Evolutionary conservation across 257 asterid species (phyloP).

Genomic region (Forsythia suspensa): DNA sequence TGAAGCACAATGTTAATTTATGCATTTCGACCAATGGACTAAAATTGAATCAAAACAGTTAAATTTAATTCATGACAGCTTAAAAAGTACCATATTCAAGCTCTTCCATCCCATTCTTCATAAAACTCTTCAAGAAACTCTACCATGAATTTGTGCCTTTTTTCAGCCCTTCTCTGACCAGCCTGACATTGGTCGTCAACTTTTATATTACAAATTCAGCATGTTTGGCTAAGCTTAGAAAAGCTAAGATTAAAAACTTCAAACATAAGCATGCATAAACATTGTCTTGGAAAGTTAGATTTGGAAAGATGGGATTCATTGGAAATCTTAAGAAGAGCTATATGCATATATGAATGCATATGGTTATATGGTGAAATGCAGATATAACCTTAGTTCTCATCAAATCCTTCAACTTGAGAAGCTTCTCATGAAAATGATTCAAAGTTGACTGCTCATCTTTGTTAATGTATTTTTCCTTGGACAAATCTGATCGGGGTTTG

Average conservation of each 20-base stretch:
- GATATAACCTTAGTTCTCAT: slow-evolving; percentile 77
- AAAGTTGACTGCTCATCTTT: slow-evolving; percentile 88
- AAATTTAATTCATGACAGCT: background rate
- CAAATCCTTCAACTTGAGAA: slow-evolving; percentile 79
- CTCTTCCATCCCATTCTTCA: slow-evolving; percentile 89
- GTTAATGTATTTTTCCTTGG: slow-evolving; percentile 82
- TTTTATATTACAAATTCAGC: background rate
- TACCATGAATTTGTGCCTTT: slow-evolving; percentile 90
- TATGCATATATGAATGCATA: background rate
- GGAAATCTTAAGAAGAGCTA: background rate
- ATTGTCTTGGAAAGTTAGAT: background rate
- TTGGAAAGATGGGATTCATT: background rate
- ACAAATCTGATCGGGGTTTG: slow-evolving; percentile 72
- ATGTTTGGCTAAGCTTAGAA: background rate
- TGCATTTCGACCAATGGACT: background rate
- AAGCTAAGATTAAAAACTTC: background rate
- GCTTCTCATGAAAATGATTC: slow-evolving; percentile 97
- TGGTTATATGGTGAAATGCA: background rate
- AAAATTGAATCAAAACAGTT: background rate
- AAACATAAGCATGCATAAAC: background rate
- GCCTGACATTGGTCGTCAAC: slow-evolving; percentile 46
- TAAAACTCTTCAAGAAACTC: slow-evolving; percentile 77
- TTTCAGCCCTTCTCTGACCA: slow-evolving; percentile 76
- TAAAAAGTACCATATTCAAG: slow-evolving; percentile 42
- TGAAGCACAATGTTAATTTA: background rate